These are phyloP conservation scores for Candida argentea DNA, from an alignment of 805 yeast species.

Conservation along the genomic window DNA sequence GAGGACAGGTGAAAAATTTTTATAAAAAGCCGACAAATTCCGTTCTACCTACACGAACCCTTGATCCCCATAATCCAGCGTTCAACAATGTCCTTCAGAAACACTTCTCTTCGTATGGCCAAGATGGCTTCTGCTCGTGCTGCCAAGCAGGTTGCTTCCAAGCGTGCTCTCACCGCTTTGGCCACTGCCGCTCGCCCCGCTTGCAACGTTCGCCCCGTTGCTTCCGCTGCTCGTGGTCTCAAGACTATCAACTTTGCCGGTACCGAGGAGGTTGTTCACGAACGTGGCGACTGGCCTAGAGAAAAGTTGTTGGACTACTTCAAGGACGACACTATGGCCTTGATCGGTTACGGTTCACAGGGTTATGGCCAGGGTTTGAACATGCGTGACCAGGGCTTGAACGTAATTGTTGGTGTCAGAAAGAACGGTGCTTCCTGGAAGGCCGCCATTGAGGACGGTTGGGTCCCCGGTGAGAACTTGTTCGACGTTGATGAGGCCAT, in stretches of 20 bases:
- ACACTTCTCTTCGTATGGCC: conserved; percentile 34
- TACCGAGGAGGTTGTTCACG: conserved; percentile 89
- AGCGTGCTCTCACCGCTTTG: conserved; percentile 58
- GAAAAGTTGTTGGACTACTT: conserved; percentile 93
- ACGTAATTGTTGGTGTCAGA: conserved; percentile 97
- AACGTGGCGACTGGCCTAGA: conserved; percentile 99
- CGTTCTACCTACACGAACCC: conserved; percentile 1
- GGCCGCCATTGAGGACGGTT: conserved; percentile 98
- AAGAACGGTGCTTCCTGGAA: conserved; percentile 99
- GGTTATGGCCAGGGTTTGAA: conserved; percentile 99
- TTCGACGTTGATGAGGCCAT: conserved; percentile 94
- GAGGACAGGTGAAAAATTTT: neutral
- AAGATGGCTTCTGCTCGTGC: conserved; percentile 36
- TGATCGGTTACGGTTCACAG: conserved; percentile 99
- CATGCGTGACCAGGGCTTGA: conserved; percentile 97
- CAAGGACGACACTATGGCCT: conserved; percentile 95
- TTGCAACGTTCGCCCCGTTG: conserved; percentile 26
- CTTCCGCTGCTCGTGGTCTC: conserved; percentile 74
- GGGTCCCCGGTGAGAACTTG: conserved; percentile 99
- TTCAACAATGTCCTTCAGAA: conserved; percentile 34
- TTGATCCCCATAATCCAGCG: no score
- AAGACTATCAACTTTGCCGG: conserved; percentile 97
- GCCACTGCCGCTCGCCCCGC: conserved; percentile 31
- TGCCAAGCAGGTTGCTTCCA: conserved; percentile 37
- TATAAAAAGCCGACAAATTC: conserved; percentile 1